phyloP scores from a whole-genome alignment of 768 basidiomycete species.

The Rhodocollybia butyracea region DNA sequence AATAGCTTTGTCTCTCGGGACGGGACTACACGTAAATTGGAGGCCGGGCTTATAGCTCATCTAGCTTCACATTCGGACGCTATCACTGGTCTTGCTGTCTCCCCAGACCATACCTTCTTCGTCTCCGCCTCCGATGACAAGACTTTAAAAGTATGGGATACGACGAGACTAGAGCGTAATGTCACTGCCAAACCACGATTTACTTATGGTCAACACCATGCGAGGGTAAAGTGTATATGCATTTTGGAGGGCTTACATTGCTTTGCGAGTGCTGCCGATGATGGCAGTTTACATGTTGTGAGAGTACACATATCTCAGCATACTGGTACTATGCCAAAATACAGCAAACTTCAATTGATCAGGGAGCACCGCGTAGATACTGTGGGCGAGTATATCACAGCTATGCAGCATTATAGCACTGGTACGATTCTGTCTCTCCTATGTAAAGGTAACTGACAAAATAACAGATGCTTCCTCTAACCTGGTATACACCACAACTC shows the following conservation, averaged over 20 bases:
- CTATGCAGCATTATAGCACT: constrained; percentile 77
- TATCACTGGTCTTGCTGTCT: constrained; percentile 77
- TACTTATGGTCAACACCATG: constrained; percentile 69
- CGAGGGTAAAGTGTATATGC: constrained; percentile 66
- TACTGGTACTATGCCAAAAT: constrained; percentile 74
- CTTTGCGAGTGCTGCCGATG: constrained; percentile 83
- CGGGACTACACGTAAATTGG: constrained; percentile 53
- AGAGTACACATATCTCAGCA: constrained; percentile 68
- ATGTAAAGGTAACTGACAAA: background rate
- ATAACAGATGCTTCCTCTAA: constrained; percentile 69
- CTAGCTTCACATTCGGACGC: constrained; percentile 79
- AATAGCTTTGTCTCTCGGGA: constrained; percentile 70
- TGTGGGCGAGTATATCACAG: constrained; percentile 77
- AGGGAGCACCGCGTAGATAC: constrained; percentile 75
- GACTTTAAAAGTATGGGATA: constrained; percentile 91
- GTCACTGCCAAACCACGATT: constrained; percentile 82
- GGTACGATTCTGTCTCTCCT: constrained; percentile 37
- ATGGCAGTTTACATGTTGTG: constrained; percentile 81
- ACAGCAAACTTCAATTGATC: constrained; percentile 74
- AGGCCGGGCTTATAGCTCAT: constrained; percentile 82
- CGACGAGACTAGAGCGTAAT: constrained; percentile 89
- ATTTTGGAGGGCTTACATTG: constrained; percentile 86
- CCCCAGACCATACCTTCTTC: constrained; percentile 95
- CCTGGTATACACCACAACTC: constrained; percentile 82
- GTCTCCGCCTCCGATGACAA: constrained; percentile 92